Base-by-base conservation (phyloP, 164 flowering plant genomes). In the Magnolia changhungtana region DNA sequence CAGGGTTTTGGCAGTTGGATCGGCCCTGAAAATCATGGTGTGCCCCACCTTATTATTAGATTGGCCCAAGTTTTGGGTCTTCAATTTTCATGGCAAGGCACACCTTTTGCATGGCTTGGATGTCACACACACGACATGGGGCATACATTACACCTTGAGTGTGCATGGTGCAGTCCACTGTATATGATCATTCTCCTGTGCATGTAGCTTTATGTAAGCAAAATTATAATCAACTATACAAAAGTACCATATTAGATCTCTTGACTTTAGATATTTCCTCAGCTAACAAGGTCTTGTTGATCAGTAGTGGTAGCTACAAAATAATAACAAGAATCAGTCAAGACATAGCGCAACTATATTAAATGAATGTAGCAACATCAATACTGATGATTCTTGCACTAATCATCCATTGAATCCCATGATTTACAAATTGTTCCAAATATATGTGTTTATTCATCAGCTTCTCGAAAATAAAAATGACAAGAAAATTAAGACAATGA, bases 251-350 rank as follows among this genome's bases (percentile, higher is more conserved):
- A 69, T 67, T 75, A 74, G 75, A 75, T 75, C 88, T 90, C 16
- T 78, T 86, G 71, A 96, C 77, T 81, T 87, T 91, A 64, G 75
- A 75, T 24, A 90, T 88, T 84, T 96, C 98, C 72, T 87, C 92
- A 63, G 58, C 76, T 71, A 96, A 64, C 61, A 81, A 78, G 18
- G 50, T 74, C 80, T 86, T 87, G 83, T 88, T 81, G 78, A 94
- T 75, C 23, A 96, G 77, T 50, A 89, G 87, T 6, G 99, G 99
- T 66, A 94, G 50, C 99, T 96, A 91, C 88, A 87, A 27, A 75
- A 58, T 6, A 21, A 73, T 7, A 72, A 59, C 50, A 19, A 64
- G 13, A 67, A 58, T 49, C 55, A 75, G 72, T 27, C 37, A 21
- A 23, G 16, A 66, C 3, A 66, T 8, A 31, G 24, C 19, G 4